Evolutionary conservation across 768 basidiomycete species (phyloP).

Genomic region (Leccinellum luteum): DNA sequence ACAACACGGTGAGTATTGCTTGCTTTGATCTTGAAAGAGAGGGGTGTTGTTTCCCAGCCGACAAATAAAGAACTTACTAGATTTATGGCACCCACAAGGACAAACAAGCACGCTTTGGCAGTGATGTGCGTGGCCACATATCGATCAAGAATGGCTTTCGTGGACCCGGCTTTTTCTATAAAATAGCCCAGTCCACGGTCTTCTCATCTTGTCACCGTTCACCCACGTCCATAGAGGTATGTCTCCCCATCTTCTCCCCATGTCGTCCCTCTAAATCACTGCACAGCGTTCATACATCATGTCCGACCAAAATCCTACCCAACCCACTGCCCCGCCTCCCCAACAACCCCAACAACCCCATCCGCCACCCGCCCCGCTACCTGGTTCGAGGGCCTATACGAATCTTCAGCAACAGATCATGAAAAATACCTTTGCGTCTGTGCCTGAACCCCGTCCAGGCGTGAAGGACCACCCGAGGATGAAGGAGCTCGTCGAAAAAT

Average conservation of each 20-base stretch:
- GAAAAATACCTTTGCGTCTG: slow-evolving; percentile 14
- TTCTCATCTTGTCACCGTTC: background rate
- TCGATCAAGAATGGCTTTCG: slow-evolving; percentile 35
- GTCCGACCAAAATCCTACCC: slow-evolving; percentile 11
- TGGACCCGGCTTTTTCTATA: slow-evolving; percentile 22
- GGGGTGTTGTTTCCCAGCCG: slow-evolving; percentile 23
- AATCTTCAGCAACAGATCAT: slow-evolving; percentile 19
- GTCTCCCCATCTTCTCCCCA: background rate
- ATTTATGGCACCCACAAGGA: slow-evolving; percentile 41
- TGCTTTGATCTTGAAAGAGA: slow-evolving; percentile 5
- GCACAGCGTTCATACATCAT: slow-evolving; percentile 10
- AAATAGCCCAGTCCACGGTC: slow-evolving; percentile 11
- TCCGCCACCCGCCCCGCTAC: slow-evolving; percentile 10
- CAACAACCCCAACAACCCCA: background rate
- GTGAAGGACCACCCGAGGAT: background rate
- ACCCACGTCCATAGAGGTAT: slow-evolving; percentile 3
- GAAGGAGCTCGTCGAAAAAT: slow-evolving; percentile 8
- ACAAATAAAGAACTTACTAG: slow-evolving; percentile 28
- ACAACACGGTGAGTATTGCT: background rate
- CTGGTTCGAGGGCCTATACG: slow-evolving; percentile 19
- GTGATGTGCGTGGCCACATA: slow-evolving; percentile 22
- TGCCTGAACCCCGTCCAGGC: slow-evolving; percentile 18
- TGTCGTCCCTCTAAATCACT: background rate
- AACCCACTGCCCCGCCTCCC: slow-evolving; percentile 10
- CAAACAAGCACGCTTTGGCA: slow-evolving; percentile 43